phyloP scores from a whole-genome alignment of 352 stramenopile species.

The Phytopythium sindhum region DNA sequence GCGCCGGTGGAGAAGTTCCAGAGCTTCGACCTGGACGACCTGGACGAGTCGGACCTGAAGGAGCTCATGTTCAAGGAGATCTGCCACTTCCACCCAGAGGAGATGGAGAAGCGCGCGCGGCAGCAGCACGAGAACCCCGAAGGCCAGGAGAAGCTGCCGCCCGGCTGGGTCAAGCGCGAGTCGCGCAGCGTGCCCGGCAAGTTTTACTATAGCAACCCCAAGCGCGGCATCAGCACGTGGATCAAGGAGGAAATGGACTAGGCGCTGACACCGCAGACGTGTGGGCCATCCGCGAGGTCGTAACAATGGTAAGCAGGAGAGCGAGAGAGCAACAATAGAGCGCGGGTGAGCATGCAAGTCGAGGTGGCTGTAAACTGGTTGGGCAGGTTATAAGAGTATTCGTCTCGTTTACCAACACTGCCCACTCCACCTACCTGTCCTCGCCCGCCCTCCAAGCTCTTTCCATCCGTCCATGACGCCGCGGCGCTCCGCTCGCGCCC shows the following conservation, averaged over 20 bases:
- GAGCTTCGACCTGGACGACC: constrained; percentile 82
- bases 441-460: no score
- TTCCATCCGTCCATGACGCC: background rate
- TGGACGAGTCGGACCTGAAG: constrained; percentile 82
- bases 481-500: background rate
- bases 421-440: background rate
- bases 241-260: constrained; percentile 85
- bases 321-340: constrained; percentile 5
- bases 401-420: background rate
- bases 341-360: background rate
- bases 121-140: constrained; percentile 73
- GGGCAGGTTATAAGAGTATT: background rate
- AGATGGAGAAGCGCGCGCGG: constrained; percentile 86
- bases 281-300: background rate
- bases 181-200: constrained; percentile 82
- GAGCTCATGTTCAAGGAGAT: constrained; percentile 92
- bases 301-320: background rate
- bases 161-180: constrained; percentile 85
- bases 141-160: constrained; percentile 63
- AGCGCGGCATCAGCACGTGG: constrained; percentile 88
- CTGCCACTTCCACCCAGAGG: constrained; percentile 83
- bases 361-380: background rate
- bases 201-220: constrained; percentile 89
- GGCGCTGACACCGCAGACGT: background rate
- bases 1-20: constrained; percentile 71